Percentiles rank a stretch among this genome's conserved stretches.
Conservation (phyloP, 306 rosid species). For the Fragaria vesca region DNA sequence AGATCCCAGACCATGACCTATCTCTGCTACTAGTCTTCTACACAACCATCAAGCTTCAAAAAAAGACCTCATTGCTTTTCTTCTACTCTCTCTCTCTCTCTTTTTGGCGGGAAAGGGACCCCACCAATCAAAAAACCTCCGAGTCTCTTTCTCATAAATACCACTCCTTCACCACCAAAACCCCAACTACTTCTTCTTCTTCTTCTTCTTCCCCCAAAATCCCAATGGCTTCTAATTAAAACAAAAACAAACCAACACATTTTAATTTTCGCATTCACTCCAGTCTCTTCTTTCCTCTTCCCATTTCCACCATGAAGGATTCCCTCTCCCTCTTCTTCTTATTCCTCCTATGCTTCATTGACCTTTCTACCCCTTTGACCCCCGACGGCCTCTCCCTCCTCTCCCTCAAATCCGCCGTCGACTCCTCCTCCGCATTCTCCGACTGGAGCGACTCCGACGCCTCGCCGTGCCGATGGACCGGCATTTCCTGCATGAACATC, state of each 20-base stretch:
- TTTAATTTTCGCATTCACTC: background rate
- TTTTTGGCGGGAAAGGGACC: slow-evolving; percentile 65
- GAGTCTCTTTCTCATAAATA: slow-evolving; percentile 41
- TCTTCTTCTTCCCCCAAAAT: background rate
- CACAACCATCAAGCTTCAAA: too few species aligned
- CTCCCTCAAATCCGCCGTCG: slow-evolving; percentile 87
- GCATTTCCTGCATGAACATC: slow-evolving; percentile 75
- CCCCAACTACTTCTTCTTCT: slow-evolving; percentile 10
- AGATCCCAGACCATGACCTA: background rate
- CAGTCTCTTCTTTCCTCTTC: background rate
- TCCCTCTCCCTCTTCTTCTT: background rate
- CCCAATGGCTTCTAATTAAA: slow-evolving; percentile 1
- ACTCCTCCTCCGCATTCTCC: slow-evolving; percentile 46
- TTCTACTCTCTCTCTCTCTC: slow-evolving; percentile 50
- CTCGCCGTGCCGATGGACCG: slow-evolving; percentile 81
- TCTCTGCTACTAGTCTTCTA: background rate
- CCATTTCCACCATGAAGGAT: background rate
- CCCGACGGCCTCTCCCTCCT: slow-evolving; percentile 91
- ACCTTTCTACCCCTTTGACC: slow-evolving; percentile 42
- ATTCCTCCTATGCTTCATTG: background rate
- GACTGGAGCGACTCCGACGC: slow-evolving; percentile 75
- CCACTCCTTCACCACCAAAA: slow-evolving; percentile 6
- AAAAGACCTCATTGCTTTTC: slow-evolving; percentile 51
- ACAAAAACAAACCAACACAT: background rate
- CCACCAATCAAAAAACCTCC: slow-evolving; percentile 43